Percentiles rank a stretch among this genome's conserved stretches.
Evolutionary conservation across 2,329 filamentous ascomycete species (phyloP).

Genomic region (Bipolaris zeicola): DNA sequence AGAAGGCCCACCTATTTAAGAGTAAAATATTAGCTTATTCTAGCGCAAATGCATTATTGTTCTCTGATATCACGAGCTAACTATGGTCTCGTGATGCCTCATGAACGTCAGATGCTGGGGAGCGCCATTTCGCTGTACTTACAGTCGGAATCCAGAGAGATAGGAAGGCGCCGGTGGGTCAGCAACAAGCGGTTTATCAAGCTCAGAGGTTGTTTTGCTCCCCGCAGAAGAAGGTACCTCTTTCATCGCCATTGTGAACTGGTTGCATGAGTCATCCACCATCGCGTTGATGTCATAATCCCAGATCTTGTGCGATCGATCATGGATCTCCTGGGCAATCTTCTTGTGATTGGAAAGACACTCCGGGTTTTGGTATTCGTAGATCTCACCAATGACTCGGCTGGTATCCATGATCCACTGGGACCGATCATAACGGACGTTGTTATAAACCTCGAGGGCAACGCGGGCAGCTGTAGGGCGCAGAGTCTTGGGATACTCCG

Average conservation of each 20-base stretch:
- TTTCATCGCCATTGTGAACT: neutral
- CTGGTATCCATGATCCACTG: constrained; percentile 20
- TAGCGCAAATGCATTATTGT: rapidly evolving
- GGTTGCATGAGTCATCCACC: constrained; percentile 4
- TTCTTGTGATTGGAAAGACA: constrained; percentile 7
- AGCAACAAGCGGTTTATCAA: neutral
- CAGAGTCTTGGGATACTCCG: neutral
- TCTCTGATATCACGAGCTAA: neutral
- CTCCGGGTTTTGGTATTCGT: constrained; percentile 14
- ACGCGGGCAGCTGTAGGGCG: constrained; percentile 2
- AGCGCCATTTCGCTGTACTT: neutral
- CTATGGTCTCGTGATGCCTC: neutral
- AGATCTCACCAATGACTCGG: constrained; percentile 17
- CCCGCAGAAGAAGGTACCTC: neutral
- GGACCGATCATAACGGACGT: constrained; percentile 12
- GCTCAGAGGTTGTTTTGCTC: neutral
- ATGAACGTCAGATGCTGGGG: neutral
- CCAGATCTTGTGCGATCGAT: constrained; percentile 22
- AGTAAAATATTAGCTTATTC: neutral
- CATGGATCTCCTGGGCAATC: constrained; percentile 8
- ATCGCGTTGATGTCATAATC: constrained; percentile 18
- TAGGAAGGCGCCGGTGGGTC: neutral
- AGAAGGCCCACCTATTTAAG: neutral
- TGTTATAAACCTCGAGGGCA: constrained; percentile 20
- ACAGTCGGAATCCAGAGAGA: neutral